Evolutionary conservation across 768 basidiomycete species (phyloP).

Genomic region (Suillus paluster): DNA sequence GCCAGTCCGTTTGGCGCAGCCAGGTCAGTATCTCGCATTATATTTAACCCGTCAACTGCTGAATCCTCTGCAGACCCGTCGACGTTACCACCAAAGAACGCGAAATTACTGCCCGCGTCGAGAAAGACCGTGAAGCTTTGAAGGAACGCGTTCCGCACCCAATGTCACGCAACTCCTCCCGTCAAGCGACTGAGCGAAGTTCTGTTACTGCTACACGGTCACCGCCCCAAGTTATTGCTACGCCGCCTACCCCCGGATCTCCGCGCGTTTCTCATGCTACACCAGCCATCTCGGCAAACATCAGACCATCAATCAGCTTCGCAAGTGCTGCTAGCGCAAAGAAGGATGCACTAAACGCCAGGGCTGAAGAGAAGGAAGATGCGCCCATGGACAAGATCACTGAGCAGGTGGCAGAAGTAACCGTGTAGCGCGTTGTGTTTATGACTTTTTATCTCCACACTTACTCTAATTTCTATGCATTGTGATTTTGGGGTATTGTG

Average conservation of each 20-base stretch:
- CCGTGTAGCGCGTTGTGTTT: slow-evolving; percentile 17
- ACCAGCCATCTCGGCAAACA: slow-evolving; percentile 47
- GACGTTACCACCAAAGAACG: slow-evolving; percentile 81
- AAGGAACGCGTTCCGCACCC: slow-evolving; percentile 41
- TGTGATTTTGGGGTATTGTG: slow-evolving; percentile 11
- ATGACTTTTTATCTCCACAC: slow-evolving; percentile 17
- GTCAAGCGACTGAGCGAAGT: slow-evolving; percentile 50
- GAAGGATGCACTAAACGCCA: slow-evolving; percentile 21
- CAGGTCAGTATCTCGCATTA: slow-evolving; percentile 49
- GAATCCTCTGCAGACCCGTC: slow-evolving; percentile 64
- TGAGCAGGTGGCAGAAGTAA: slow-evolving; percentile 22
- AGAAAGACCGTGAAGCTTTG: slow-evolving; percentile 58
- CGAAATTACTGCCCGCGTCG: slow-evolving; percentile 71
- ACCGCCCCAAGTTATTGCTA: slow-evolving; percentile 30
- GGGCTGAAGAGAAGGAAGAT: slow-evolving; percentile 19
- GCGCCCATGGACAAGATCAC: slow-evolving; percentile 14
- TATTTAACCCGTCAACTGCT: slow-evolving; percentile 9
- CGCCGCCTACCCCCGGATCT: slow-evolving; percentile 20
- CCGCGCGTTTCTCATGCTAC: slow-evolving; percentile 30
- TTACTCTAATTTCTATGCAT: slow-evolving; percentile 17
- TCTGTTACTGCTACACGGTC: slow-evolving; percentile 31
- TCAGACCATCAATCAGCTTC: slow-evolving; percentile 80
- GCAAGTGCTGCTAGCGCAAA: slow-evolving; percentile 68
- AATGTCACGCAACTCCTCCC: slow-evolving; percentile 57
- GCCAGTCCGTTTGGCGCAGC: slow-evolving; percentile 90